Evolutionary conservation across 768 basidiomycete genomes (phyloP).

Genomic region (Xerocomus brunneocitrinus): DNA sequence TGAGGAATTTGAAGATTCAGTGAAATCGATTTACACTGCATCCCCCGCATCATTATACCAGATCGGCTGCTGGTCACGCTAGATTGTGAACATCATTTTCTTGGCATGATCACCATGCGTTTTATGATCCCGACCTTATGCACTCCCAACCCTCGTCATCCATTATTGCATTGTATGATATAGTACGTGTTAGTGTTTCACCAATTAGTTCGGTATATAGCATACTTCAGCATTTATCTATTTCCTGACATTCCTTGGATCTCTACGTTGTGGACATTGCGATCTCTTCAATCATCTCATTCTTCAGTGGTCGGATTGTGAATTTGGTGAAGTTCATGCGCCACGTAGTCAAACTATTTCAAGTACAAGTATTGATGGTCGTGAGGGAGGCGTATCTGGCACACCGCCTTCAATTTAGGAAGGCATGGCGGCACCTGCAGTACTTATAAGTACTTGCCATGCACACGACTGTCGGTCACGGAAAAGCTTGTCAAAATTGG

Average conservation of each 20-base stretch:
- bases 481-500: background rate
- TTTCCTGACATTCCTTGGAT: background rate
- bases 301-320: background rate
- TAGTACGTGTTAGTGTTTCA: background rate
- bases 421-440: background rate
- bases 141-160: background rate
- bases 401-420: background rate
- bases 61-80: conserved; percentile 17
- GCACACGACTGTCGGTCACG: background rate
- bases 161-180: background rate
- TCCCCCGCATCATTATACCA: background rate
- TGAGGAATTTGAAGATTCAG: conserved; percentile 26
- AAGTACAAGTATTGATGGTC: background rate
- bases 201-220: background rate
- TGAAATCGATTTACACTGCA: conserved; percentile 2
- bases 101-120: background rate
- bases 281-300: background rate
- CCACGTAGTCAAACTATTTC: background rate
- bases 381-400: background rate
- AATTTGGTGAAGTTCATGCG: too few relatives aligned
- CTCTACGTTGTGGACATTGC: background rate
- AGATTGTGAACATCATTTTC: background rate
- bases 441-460: background rate
- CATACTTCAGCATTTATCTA: background rate
- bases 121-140: background rate